Base-by-base conservation (phyloP, 208 protist genomes). In the Wallacemonas sp. region DNA sequence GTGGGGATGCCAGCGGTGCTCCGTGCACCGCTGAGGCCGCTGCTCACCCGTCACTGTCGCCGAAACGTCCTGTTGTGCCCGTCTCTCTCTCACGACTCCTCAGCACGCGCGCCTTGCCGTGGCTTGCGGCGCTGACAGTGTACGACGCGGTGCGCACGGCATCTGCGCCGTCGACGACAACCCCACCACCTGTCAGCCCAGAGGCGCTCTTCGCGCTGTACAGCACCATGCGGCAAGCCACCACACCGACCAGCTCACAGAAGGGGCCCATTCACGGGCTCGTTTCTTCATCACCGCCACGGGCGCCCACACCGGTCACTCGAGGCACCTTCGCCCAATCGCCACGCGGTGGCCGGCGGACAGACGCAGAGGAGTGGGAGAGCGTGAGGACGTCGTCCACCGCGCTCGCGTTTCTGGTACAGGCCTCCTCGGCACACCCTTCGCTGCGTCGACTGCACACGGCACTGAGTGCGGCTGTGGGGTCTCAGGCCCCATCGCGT, bases 81-180 rank as follows among this genome's bases (percentile, higher is more conserved):
- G 66, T 70, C 55, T 71, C 59, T 42, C 53, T 74, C 44, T 66
- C 61, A 1, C 58, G 65, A 2, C 42, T 77, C 27, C 61, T 77
- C 34, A 42, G 71, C 42, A 32, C 44, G 19, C 22, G 60, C 12
- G 34, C 53, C 4, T 9, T 72, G 27, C 36, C 65, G 10, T 72
- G 71, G 66, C 54, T 54, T 2, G 55, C 39, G 10, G 63, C 71
- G 10, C 32, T 77, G 19, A 33, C 42, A 2, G 59, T 50, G 34
- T 77, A 68, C 24, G 36, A 61, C 2, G 38, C 48, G 30, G 17
- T 72, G 21, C 19, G 30, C 62, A 22, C 30, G 41, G 15, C 12
- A 29, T 24, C 41, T 5, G 6, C 41, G 4, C 17, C 39, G 15
- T 33, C 41, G 19, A 4, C 30, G 17, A 60, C 22, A 13, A 17